Base-by-base conservation (phyloP, 208 protist genomes). In the Herpetomonas muscarum region DNA sequence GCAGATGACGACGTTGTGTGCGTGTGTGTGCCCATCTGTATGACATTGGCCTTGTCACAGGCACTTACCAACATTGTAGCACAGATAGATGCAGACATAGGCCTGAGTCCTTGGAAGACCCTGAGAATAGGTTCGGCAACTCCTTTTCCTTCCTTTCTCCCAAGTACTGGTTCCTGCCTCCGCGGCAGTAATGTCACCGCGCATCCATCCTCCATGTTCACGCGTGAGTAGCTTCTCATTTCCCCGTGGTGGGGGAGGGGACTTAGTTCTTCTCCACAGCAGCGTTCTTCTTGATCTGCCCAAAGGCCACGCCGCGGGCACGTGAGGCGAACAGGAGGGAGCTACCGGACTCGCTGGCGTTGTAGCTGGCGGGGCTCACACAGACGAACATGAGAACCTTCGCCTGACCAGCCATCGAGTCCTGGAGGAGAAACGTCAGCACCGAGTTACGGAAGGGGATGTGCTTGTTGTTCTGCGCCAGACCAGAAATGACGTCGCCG, bases 311-410 rank as follows among this genome's bases (percentile, higher is more conserved):
- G 42, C 87, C 87, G 47, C 90, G 90, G 30, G 87, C 93, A 48
- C 91, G 89, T 1, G 84, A 84, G 7, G 93, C 93, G 56, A 97
- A 97, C 55, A 87, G 70, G 26, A 96, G 76, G 3, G 93, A 95
- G 61, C 86, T 93, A 41, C 65, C 53, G 3, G 87, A 88, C 70
- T 97, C 93, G 59, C 77, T 90, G 34, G 67, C 61, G 70, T 97
- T 97, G 83, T 97, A 96, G 67, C 87, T 91, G 4, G 93, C 89
- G 13, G 95, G 95, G 34, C 86, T 95, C 30, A 97, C 88, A 60
- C 94, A 97, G 24, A 90, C 90, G 62, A 97, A 98, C 92, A 98
- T 96, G 34, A 98, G 81, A 49, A 97, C 93, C 68, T 97, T 97
- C 3, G 94, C 89, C 64, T 96, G 91, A 1, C 94, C 94, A n/a